Percentiles rank a stretch among this genome's conserved stretches.
Conservation (phyloP, 441 rosid genomes). For the Eruca vesicaria region DNA sequence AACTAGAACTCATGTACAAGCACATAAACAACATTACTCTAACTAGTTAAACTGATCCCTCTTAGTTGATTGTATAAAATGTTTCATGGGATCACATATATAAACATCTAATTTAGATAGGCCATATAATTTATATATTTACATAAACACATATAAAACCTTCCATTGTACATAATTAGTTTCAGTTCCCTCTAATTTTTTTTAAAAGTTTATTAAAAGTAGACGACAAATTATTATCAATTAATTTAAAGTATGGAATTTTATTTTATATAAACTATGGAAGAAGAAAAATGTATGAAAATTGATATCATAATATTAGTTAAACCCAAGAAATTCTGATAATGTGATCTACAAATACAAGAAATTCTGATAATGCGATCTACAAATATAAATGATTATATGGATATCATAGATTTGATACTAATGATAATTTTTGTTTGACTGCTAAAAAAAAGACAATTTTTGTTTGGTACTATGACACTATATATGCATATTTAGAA, state of each 20-base stretch:
- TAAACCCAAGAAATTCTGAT: not conserved
- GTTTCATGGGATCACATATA: not conserved
- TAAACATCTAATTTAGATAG: not conserved
- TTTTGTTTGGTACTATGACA: too few relatives aligned
- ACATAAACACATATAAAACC: not conserved
- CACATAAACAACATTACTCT: not conserved
- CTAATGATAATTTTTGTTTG: too few relatives aligned
- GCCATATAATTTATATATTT: not conserved
- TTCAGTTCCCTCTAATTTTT: not conserved
- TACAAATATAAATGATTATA: too few relatives aligned
- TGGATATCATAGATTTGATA: too few relatives aligned
- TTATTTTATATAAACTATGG: not conserved
- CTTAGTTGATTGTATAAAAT: not conserved
- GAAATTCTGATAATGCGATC: too few relatives aligned
- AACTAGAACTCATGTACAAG: not conserved
- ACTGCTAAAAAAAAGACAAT: too few relatives aligned
- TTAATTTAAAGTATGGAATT: not conserved
- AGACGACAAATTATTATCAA: not conserved
- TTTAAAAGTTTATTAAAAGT: not conserved
- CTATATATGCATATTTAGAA: too few relatives aligned
- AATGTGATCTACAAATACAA: too few relatives aligned
- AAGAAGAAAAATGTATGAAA: not conserved
- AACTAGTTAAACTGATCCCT: not conserved
- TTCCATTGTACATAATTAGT: not conserved
- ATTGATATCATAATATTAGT: not conserved